Percentiles rank a stretch among this genome's conserved stretches.
phyloP scores from a whole-genome alignment of 78 protist genomes.

The Thecamonas trahens region DNA sequence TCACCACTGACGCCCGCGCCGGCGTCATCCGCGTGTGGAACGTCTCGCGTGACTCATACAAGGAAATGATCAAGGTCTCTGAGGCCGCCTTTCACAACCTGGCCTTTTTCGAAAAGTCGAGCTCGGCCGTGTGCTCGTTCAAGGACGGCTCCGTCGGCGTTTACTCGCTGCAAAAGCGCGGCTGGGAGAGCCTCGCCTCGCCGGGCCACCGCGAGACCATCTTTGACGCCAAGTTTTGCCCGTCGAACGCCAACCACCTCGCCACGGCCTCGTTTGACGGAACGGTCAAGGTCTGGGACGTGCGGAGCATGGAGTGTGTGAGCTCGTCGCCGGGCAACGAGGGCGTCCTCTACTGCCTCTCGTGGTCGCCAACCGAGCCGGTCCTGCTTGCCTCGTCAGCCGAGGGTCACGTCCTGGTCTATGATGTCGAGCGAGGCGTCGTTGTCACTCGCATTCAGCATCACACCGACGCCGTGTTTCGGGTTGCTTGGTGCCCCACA shows the following conservation, averaged over 20 bases:
- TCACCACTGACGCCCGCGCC: too few species aligned
- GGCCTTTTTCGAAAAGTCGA: neutral
- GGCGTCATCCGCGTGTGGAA: slow-evolving; percentile 18
- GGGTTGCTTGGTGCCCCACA: too few species aligned
- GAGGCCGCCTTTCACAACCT: neutral
- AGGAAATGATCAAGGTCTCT: neutral
- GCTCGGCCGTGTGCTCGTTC: neutral
- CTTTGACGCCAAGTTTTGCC: slow-evolving; percentile 16
- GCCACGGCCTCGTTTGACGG: slow-evolving; percentile 21
- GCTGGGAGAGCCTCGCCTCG: neutral
- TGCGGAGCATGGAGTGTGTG: neutral
- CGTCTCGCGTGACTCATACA: too few species aligned
- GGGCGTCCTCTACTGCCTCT: slow-evolving; percentile 4
- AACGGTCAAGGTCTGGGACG: slow-evolving; percentile 14
- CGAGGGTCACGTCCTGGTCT: neutral
- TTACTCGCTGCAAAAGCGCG: neutral
- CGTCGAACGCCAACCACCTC: neutral
- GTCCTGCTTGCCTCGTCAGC: neutral
- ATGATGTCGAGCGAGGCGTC: neutral
- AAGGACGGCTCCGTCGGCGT: slow-evolving; percentile 13
- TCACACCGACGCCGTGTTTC: too few species aligned
- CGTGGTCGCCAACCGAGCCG: neutral
- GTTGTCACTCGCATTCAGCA: too few species aligned
- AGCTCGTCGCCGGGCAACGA: neutral
- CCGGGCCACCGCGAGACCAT: slow-evolving; percentile 19